phyloP scores from a whole-genome alignment of 225 moss, liverwort and hornwort genomes.

The Bryoerythrophyllum caledonicum region DNA sequence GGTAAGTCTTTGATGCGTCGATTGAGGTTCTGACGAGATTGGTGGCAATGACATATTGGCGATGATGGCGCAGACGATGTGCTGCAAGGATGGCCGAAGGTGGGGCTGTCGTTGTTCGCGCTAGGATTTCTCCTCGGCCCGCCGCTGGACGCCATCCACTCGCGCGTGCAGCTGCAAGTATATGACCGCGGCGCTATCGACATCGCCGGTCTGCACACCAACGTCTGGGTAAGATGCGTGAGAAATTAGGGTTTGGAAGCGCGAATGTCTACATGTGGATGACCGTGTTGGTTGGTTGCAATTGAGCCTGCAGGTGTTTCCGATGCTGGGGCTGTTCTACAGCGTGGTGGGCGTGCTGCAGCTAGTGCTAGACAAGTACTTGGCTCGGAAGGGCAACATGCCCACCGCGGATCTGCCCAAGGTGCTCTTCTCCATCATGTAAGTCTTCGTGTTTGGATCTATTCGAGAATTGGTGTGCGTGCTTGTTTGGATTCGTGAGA shows the following conservation, averaged over 20 bases:
- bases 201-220: slow-evolving; percentile 81
- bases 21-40: not conserved
- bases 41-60: slow-evolving; percentile 12
- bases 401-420: slow-evolving; percentile 64
- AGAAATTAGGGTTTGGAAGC: not conserved
- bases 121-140: slow-evolving; percentile 78
- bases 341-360: slow-evolving; percentile 80
- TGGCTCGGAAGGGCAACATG: slow-evolving; percentile 52
- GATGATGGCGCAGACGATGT: slow-evolving; percentile 12
- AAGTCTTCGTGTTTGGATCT: slow-evolving; percentile 17
- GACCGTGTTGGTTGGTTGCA: too few relatives aligned
- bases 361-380: slow-evolving; percentile 78
- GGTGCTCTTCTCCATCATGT: slow-evolving; percentile 75
- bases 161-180: slow-evolving; percentile 85
- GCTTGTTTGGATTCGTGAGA: not conserved
- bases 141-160: slow-evolving; percentile 91
- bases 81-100: slow-evolving; percentile 64
- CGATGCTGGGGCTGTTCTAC: slow-evolving; percentile 93
- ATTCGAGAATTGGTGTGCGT: not conserved
- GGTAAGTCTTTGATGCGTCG: slow-evolving; percentile 16
- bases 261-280: too few relatives aligned
- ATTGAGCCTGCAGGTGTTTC: slow-evolving; percentile 74
- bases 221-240: slow-evolving; percentile 59
- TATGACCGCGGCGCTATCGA: slow-evolving; percentile 84
- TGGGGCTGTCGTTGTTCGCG: slow-evolving; percentile 66